A percentile compares a stretch with the other conserved stretches of the same genome.
These are phyloP conservation scores for Cladosporium halotolerans DNA, from an alignment of 2,329 filamentous ascomycete species.

Conservation along the genomic window DNA sequence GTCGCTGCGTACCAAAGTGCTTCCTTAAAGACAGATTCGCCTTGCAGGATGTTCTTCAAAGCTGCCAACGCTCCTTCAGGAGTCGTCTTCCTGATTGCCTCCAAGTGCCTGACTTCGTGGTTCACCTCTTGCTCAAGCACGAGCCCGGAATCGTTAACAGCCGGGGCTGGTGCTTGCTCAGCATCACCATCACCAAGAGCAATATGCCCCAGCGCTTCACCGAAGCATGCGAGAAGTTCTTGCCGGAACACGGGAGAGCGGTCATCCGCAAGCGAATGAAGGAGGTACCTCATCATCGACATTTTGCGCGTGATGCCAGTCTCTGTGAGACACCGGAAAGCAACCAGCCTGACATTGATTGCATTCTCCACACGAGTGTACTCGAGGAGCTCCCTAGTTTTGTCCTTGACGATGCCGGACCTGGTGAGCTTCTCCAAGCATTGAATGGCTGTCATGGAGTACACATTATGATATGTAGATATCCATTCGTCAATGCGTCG, in stretches of 20 bases:
- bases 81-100: conserved; percentile 48
- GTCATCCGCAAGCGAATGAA: conserved; percentile 52
- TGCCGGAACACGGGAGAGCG: conserved; percentile 53
- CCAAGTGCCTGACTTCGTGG: conserved; percentile 47
- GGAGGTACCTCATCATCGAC: conserved; percentile 49
- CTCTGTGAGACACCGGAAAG: conserved; percentile 53
- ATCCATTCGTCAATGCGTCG: conserved; percentile 62
- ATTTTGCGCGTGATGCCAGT: conserved; percentile 48
- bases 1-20: conserved; percentile 52
- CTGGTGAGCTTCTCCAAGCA: conserved; percentile 52
- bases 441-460: conserved; percentile 55
- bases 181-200: conserved; percentile 48
- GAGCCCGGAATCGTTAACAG: conserved; percentile 38
- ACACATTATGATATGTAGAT: conserved; percentile 58
- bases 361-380: conserved; percentile 56
- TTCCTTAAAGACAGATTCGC: conserved; percentile 45
- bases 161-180: conserved; percentile 26
- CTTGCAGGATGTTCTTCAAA: conserved; percentile 47
- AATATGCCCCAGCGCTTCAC: conserved; percentile 50
- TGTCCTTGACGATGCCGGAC: conserved; percentile 47
- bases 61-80: conserved; percentile 54
- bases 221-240: conserved; percentile 47
- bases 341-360: conserved; percentile 53
- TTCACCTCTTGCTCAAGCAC: conserved; percentile 51
- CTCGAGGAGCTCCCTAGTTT: conserved; percentile 52